A percentile compares a stretch with the other conserved stretches of the same genome.
phyloP scores from a whole-genome alignment of 768 basidiomycete genomes.

The Boletus pseudopeckii region DNA sequence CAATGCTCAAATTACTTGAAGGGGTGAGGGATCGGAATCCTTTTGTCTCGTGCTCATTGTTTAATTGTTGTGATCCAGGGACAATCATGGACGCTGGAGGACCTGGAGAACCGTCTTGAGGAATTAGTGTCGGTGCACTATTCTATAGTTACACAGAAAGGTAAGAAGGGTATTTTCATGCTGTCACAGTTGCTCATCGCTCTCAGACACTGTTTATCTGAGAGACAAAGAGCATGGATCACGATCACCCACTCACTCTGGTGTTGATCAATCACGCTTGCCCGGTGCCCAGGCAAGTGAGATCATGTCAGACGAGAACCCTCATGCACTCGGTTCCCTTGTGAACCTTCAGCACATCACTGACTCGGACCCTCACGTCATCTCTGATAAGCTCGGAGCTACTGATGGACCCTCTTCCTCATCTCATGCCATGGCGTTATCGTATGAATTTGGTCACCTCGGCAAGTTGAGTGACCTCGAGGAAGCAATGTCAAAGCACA shows the following conservation, averaged over 20 bases:
- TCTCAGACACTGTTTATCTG: neutral
- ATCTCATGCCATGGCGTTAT: neutral
- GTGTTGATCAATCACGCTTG: too few species aligned
- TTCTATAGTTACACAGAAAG: neutral
- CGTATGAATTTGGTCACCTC: neutral
- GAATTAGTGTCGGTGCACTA: neutral
- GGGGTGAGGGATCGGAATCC: neutral
- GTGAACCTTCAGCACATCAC: too few species aligned
- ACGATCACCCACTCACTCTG: neutral
- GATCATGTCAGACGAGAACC: too few species aligned
- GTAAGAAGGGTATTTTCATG: neutral
- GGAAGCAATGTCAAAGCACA: neutral
- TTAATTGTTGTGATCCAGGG: neutral
- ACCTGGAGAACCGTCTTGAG: neutral
- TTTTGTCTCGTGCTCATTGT: neutral
- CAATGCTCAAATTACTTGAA: neutral
- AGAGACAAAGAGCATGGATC: neutral
- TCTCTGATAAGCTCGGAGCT: too few species aligned
- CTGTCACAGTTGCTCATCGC: neutral
- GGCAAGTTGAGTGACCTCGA: neutral
- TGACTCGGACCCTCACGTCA: too few species aligned
- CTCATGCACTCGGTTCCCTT: too few species aligned
- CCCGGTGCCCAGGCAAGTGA: too few species aligned
- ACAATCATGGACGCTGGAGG: neutral
- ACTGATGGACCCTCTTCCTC: too few species aligned